Conservation (phyloP, 164 flowering plant species). For the Stephania japonica region DNA sequence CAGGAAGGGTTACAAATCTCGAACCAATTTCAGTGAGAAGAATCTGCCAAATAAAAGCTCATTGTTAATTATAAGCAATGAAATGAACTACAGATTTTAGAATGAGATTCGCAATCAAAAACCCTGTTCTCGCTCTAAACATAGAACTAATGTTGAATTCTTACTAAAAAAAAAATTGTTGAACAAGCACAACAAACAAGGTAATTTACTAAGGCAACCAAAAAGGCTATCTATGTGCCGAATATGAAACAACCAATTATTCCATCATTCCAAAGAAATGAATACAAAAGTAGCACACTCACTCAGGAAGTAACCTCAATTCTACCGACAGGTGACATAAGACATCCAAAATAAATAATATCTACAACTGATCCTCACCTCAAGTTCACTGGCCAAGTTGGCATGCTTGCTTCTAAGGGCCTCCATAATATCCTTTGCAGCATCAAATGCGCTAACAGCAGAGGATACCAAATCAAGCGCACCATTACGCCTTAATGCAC, state of each 20-base stretch:
- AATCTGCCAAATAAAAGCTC: conserved; percentile 37
- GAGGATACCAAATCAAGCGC: conserved; percentile 60
- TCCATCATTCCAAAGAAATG: neutral
- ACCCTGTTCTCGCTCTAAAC: neutral
- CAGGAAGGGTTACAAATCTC: conserved; percentile 93
- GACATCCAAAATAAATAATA: neutral
- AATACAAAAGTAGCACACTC: neutral
- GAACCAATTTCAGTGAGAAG: conserved; percentile 97
- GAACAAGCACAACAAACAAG: neutral
- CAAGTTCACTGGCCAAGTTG: conserved; percentile 97
- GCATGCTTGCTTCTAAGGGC: conserved; percentile 89
- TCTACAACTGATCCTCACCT: conserved; percentile 39
- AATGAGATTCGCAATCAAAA: neutral
- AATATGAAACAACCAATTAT: neutral
- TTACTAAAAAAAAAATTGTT: neutral
- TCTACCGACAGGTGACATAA: neutral
- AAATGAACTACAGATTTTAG: neutral
- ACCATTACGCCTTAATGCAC: conserved; percentile 57
- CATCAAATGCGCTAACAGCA: conserved; percentile 95
- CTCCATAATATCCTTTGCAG: conserved; percentile 98
- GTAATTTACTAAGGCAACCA: neutral
- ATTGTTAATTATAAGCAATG: neutral
- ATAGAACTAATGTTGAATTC: neutral
- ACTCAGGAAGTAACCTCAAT: neutral
- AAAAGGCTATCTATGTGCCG: neutral